Percentiles rank a stretch among this genome's conserved stretches.
phyloP scores from a whole-genome alignment of 106 monocot genomes.

The Allium cepa region DNA sequence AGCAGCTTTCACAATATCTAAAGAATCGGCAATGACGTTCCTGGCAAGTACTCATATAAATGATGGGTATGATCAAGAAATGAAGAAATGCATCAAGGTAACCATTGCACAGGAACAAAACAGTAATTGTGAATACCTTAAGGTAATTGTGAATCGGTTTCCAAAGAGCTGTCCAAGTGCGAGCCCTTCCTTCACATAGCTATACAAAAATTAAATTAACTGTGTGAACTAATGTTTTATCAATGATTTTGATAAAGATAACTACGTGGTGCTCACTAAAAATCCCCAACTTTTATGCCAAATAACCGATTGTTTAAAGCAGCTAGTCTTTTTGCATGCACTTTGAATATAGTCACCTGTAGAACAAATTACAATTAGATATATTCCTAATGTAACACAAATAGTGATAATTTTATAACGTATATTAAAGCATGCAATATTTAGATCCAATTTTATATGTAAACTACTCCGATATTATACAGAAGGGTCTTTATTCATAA shows the following conservation, averaged over 20 bases:
- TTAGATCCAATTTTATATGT: no score
- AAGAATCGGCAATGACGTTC: slow-evolving; percentile 75
- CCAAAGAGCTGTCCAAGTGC: slow-evolving; percentile 86
- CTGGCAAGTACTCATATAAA: slow-evolving; percentile 20
- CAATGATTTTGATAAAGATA: not conserved
- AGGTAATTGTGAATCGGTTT: slow-evolving; percentile 84
- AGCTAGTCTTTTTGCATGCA: slow-evolving; percentile 67
- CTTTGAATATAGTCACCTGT: slow-evolving; percentile 95
- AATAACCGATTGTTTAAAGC: slow-evolving; percentile 70
- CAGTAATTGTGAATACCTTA: slow-evolving; percentile 48
- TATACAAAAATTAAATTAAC: slow-evolving; percentile 14
- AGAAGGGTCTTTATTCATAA: no score
- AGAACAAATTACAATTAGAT: no score
- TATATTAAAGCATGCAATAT: no score
- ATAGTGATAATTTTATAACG: no score
- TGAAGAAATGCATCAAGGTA: no score
- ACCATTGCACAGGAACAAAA: not conserved
- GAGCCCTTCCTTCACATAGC: slow-evolving; percentile 85
- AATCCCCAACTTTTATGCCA: slow-evolving; percentile 92
- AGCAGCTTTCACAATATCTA: slow-evolving; percentile 60
- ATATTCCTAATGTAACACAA: no score
- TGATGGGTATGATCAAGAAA: no score
- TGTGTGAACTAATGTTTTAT: not conserved
- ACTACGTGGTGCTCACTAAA: slow-evolving; percentile 42
- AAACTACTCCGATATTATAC: no score